Percentiles rank a stretch among this genome's conserved stretches.
These are phyloP conservation scores for Lactuca sativa DNA, from an alignment of 129 eudicot species.

Conservation along the genomic window DNA sequence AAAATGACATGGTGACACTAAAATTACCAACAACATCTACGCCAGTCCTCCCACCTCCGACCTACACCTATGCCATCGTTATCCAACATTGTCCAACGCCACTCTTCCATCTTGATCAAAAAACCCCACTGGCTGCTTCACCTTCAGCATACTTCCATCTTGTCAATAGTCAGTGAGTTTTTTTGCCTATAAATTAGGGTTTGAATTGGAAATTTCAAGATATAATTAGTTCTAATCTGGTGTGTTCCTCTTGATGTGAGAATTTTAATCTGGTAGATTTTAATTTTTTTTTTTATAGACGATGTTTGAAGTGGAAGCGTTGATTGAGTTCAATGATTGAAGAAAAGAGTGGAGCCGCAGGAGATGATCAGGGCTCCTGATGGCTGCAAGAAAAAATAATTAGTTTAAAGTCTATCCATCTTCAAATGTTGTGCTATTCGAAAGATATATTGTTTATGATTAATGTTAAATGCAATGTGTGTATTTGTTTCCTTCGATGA, in stretches of 20 bases:
- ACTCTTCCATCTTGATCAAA: too few relatives aligned
- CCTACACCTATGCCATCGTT: too few relatives aligned
- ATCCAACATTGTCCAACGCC: too few relatives aligned
- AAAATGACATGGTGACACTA: too few relatives aligned
- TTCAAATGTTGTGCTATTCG: slow-evolving; percentile 3
- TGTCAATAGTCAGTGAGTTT: neutral
- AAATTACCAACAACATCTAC: too few relatives aligned
- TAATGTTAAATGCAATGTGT: slow-evolving; percentile 2
- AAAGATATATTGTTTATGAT: slow-evolving; percentile 13
- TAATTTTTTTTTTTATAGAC: slow-evolving; percentile 2
- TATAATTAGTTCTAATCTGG: slow-evolving; percentile 26
- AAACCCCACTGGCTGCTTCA: too few relatives aligned
- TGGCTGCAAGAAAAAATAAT: slow-evolving; percentile 77
- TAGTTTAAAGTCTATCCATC: neutral
- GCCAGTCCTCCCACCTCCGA: too few relatives aligned
- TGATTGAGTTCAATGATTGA: slow-evolving; percentile 38
- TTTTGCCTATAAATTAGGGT: slow-evolving; percentile 13
- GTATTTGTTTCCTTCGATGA: slow-evolving; percentile 2
- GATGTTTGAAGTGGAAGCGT: slow-evolving; percentile 13
- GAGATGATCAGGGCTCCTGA: slow-evolving; percentile 89
- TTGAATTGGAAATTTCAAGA: slow-evolving; percentile 9
- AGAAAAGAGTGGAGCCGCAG: slow-evolving; percentile 57
- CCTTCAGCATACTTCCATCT: too few relatives aligned
- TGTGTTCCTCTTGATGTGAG: neutral
- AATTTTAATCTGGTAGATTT: slow-evolving; percentile 20